phyloP scores from a whole-genome alignment of 2,329 filamentous ascomycete species.

The Fusarium mundagurra region DNA sequence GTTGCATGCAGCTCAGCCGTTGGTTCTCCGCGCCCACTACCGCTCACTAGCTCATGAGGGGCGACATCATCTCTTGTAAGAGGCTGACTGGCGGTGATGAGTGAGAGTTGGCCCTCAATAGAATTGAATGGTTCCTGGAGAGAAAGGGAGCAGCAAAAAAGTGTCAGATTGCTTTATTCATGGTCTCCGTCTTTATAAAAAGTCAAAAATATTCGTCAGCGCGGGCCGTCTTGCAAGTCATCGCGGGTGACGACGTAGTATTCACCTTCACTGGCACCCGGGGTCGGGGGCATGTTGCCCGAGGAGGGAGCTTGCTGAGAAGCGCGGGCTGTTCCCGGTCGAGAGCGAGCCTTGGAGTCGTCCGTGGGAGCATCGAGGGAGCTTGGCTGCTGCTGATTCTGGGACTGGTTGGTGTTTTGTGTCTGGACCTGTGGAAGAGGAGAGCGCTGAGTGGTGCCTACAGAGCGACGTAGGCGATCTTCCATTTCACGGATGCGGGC shows the following conservation, averaged over 20 bases:
- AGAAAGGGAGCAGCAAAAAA: constrained; percentile 6
- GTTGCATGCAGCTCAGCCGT: background rate
- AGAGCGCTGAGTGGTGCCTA: constrained; percentile 29
- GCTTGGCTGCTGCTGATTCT: constrained; percentile 25
- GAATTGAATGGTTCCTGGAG: constrained; percentile 22
- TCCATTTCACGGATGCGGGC: constrained; percentile 86
- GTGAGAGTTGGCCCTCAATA: background rate
- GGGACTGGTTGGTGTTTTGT: constrained; percentile 29
- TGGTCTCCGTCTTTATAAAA: constrained; percentile 50
- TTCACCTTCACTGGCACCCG: constrained; percentile 72
- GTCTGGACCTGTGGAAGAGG: constrained; percentile 25
- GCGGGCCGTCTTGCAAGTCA: constrained; percentile 44
- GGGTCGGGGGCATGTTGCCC: constrained; percentile 69
- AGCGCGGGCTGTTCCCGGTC: constrained; percentile 64
- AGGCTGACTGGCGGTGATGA: constrained; percentile 4
- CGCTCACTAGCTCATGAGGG: constrained; percentile 19
- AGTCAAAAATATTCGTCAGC: constrained; percentile 45
- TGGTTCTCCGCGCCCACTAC: constrained; percentile 17
- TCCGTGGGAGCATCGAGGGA: constrained; percentile 39
- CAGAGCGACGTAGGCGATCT: constrained; percentile 68
- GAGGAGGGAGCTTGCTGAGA: constrained; percentile 61
- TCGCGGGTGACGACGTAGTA: constrained; percentile 53
- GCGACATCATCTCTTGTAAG: constrained; percentile 17
- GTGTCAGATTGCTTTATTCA: constrained; percentile 43
- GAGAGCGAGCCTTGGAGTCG: constrained; percentile 55